A percentile compares a stretch with the other conserved stretches of the same genome.
phyloP scores from a whole-genome alignment of 768 basidiomycete species.

The Boletus patriciae region DNA sequence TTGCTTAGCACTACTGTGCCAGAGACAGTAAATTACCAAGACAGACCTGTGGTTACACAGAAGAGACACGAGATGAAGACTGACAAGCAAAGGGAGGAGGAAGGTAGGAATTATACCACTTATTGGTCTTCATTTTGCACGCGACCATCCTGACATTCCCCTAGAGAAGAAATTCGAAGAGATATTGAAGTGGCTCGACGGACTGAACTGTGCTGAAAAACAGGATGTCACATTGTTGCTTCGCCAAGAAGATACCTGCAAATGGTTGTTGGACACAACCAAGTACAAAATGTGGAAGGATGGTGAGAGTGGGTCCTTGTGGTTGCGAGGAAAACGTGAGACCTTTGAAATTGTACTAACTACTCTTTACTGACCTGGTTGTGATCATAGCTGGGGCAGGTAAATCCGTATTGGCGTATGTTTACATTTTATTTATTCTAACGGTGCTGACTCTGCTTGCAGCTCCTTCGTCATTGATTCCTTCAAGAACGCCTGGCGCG shows the following conservation, averaged over 20 bases:
- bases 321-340: conserved; percentile 9
- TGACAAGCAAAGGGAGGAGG: background rate
- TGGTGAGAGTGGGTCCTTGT: background rate
- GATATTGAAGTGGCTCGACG: conserved; percentile 3
- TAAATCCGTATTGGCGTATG: conserved; percentile 11
- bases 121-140: no score
- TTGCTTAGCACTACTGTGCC: background rate
- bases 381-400: conserved; percentile 1
- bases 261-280: conserved; percentile 1
- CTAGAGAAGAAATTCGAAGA: background rate
- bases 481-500: background rate
- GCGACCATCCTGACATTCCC: background rate
- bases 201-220: conserved; percentile 2
- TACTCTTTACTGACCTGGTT: background rate
- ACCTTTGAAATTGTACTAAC: no score
- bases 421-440: background rate
- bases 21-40: no score
- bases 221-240: background rate
- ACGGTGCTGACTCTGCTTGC: background rate
- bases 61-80: background rate
- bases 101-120: background rate
- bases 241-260: conserved; percentile 1
- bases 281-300: conserved; percentile 1
- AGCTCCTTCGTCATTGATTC: conserved; percentile 7
- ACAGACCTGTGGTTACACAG: background rate